Percentiles rank a stretch among this genome's conserved stretches.
Conservation (phyloP, 2,329 filamentous ascomycete species). For the Sporothrix pallida region DNA sequence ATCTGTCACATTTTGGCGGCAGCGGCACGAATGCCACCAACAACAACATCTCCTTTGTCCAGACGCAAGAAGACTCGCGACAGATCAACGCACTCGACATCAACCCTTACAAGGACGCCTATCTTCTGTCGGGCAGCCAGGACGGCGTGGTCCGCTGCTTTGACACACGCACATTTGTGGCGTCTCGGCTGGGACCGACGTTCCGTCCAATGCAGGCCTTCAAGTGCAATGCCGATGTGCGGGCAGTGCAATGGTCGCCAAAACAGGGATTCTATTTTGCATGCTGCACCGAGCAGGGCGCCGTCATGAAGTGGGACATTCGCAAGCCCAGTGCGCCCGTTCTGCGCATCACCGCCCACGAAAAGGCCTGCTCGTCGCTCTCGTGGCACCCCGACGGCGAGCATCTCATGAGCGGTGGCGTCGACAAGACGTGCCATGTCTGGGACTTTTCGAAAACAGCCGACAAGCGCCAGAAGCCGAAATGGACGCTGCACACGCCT, state of each 20-base stretch:
- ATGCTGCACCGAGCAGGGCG: conserved; percentile 67
- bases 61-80: conserved; percentile 65
- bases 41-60: conserved; percentile 57
- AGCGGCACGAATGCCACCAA: conserved; percentile 49
- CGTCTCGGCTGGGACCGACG: conserved; percentile 57
- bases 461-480: conserved; percentile 68
- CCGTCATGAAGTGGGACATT: conserved; percentile 69
- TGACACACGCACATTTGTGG: conserved; percentile 58
- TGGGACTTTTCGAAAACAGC: conserved; percentile 68
- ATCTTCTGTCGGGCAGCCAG: conserved; percentile 66
- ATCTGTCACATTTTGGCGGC: conserved; percentile 58
- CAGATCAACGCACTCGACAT: conserved; percentile 69
- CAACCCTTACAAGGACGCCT: conserved; percentile 63
- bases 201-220: conserved; percentile 57
- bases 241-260: conserved; percentile 70
- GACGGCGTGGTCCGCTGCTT: conserved; percentile 68
- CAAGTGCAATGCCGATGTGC: conserved; percentile 64
- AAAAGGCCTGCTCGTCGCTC: conserved; percentile 64
- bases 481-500: conserved; percentile 65
- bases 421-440: conserved; percentile 66
- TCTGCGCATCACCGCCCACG: conserved; percentile 66
- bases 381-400: conserved; percentile 72
- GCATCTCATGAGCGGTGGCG: conserved; percentile 68
- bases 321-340: conserved; percentile 60
- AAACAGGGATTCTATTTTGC: conserved; percentile 66